phyloP scores from a whole-genome alignment of 768 basidiomycete genomes.

The Lactarius indigo region DNA sequence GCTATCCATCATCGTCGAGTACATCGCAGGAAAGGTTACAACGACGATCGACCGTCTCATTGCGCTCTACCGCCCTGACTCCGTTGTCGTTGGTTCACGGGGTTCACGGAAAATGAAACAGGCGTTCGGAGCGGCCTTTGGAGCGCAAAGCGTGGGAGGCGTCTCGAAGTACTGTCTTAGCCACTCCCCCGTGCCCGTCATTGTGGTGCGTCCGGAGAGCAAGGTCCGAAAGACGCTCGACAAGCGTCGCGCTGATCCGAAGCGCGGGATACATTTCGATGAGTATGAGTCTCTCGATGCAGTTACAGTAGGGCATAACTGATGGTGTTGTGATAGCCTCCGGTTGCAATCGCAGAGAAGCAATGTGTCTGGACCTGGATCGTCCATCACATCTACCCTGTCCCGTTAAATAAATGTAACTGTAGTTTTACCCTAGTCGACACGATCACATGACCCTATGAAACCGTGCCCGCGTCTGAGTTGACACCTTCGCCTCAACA shows the following conservation, averaged over 20 bases:
- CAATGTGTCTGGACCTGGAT: conserved; percentile 7
- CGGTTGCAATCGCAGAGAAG: conserved; percentile 12
- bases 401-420: conserved; percentile 15
- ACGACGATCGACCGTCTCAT: conserved; percentile 90
- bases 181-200: conserved; percentile 92
- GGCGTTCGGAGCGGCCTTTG: conserved; percentile 48
- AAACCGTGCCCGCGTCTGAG: conserved; percentile 13
- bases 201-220: conserved; percentile 88
- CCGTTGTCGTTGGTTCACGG: conserved; percentile 88
- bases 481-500: not conserved
- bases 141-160: conserved; percentile 55
- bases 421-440: not conserved
- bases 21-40: conserved; percentile 87
- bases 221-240: conserved; percentile 82
- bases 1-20: conserved; percentile 91
- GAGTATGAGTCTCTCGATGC: conserved; percentile 37
- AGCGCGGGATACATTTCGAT: conserved; percentile 82
- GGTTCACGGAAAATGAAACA: conserved; percentile 59
- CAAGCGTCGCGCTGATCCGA: conserved; percentile 85
- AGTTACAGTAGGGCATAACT: not conserved
- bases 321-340: not conserved
- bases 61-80: conserved; percentile 87
- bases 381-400: conserved; percentile 10
- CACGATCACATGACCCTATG: conserved; percentile 23
- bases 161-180: conserved; percentile 75